Evolutionary conservation across 305 asterid species (phyloP), one percentile per base, ranked within the genome.

Genomic region (Fraxinus dipetala): DNA sequence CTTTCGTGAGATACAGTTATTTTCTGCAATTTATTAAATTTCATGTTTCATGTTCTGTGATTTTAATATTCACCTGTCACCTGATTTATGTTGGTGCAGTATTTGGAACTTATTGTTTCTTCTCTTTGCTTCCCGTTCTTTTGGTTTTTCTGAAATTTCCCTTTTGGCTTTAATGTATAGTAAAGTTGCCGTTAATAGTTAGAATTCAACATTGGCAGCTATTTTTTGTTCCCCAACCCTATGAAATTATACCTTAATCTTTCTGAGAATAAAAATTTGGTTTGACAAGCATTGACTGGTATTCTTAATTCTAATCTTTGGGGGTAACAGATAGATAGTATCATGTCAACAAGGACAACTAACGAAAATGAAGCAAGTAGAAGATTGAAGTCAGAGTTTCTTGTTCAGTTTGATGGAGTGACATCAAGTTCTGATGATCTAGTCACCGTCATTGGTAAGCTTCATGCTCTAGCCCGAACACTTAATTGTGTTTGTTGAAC

Each of bases 321-420:
- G 76, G 84, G 63, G 31, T 84, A n/a, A 80, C 93, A 96, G 99
- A 96, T 96, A 35, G 99, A 96, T 87, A 96, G 99, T 87, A 91
- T 94, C 83, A 96, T 96, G 99, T 96, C 99, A 75, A 87, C 98
- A 67, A 94, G 99, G 86, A 96, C 97, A 11, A 90, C 93, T 78
- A 90, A 85, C 78, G 99, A 96, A 87, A 93, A 96, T 89, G 99
- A 96, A 94, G 96, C 99, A 54, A 96, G 98, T 90, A 89, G 99
- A 89, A 94, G 99, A 90, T 83, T 96, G 90, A 96, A 96, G 83
- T 96, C 99, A 0, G 99, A 96, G 89, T 96, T 96, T 82, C 90
- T 96, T 81, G 93, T 96, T 84, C 99, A 96, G 88, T 96, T 96
- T 69, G 99, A 96, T 85, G 99, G 99, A 83, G 99, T 96, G 56